Base-by-base conservation (phyloP, 2,329 filamentous ascomycete species). In the Hypoxylon sp. region DNA sequence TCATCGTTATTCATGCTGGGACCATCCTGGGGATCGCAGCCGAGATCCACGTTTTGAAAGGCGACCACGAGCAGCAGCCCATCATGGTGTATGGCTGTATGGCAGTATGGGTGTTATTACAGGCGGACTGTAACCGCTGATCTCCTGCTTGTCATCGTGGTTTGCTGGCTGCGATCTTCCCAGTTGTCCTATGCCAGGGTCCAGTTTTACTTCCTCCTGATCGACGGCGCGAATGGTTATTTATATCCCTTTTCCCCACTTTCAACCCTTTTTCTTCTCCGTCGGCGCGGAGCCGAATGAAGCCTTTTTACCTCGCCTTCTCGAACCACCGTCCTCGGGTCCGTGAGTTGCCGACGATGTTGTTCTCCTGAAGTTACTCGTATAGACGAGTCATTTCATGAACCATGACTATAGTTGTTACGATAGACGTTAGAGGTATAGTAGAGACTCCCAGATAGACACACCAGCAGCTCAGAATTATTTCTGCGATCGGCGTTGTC, bases 141-240 rank as follows among this genome's bases (percentile, higher is more conserved):
- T 61, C 60, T 47, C 32, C 52, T 63, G 59, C 35, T 49, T 52
- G 47, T 56, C 51, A 58, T 58, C 44, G 38, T 45, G 29, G 43
- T 53, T 59, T 55, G 49, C 51, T 25, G n/a, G n/a, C n/a, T 61
- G 48, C 47, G 50, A 63, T 61, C 55, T 60, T n/a, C 52, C 47
- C 45, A 47, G 55, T n/a, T 35, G 45, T 19, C 47, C 37, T 48
- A 41, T 41, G 34, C 43, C 30, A 49, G 47, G 45, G 48, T 50
- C 53, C 49, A 56, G 57, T 62, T 64, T 62, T 62, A 62, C 53
- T 35, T 62, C 62, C 45, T 59, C 54, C 55, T 65, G 64, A 64
- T 61, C 52, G 52, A 57, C 59, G 44, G 27, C 25, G 30, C 57
- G 55, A 54, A 43, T 55, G 53, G 56, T 60, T 62, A 62, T 64